Base-by-base conservation (phyloP, 2,329 filamentous ascomycete genomes). In the Hansfordia pulvinata region DNA sequence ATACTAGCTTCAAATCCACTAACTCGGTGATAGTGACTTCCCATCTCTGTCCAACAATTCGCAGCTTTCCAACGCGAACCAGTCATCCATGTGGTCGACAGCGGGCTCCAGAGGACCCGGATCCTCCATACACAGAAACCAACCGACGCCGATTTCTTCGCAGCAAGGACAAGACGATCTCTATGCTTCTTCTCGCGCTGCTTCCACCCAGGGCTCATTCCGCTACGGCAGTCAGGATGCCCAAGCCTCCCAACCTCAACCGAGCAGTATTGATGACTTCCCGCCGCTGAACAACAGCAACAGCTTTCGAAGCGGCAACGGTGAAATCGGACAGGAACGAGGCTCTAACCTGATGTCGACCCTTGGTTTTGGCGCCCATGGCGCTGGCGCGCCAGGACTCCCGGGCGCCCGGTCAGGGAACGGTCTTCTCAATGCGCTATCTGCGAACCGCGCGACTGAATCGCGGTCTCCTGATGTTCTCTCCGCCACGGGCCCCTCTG, bases 31-130 rank as follows among this genome's bases (percentile, higher is more conserved):
- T 33, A 78, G 72, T 33, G 72, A 78, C 43, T 78, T 78, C 29
- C 73, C 73, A 7, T 74, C 71, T 13, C 50, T 78, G 38, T 75
- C 70, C 27, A 73, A 69, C 40, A 73, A 66, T 35, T 56, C 67
- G 23, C 66, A 69, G 40, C 48, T 70, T 22, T 52, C 61, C 16
- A 64, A 49, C 31, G 47, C 58, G 6, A 60, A 46, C 23, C 60
- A 60, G 34, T 51, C 59, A 10, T 64, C 64, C 5, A 56, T 73
- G 50, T 74, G 69, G 69, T 60, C 65, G 21, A 53, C 56, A 15
- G 54, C 55, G 34, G 59, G 58, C 6, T 53, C 61, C 11, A 55
- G 68, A 34, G 63, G 53, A n/a, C n/a, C n/a, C 30, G 47, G 68
- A 30, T 54, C 53, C 23, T 55, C 55, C 16, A 53, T 64, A 32